Evolutionary conservation across 208 protist genomes (phyloP), one percentile per base, ranked within the genome.

Genomic region (Acanthamoeba lenticulata): DNA sequence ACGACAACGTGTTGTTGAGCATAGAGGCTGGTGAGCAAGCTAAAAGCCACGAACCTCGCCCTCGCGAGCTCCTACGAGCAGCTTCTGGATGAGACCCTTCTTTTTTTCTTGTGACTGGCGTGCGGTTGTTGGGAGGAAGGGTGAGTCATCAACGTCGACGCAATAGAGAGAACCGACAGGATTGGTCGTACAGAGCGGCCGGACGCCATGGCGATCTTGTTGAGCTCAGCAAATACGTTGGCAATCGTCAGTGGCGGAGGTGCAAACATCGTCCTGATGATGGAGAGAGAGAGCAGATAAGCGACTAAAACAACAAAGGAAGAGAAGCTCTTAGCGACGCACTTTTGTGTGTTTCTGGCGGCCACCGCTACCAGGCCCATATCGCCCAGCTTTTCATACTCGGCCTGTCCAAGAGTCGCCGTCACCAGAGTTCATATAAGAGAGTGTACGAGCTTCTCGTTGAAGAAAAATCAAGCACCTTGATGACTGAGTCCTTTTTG

Each of bases 321-420:
- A 90, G 27, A 77, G 13, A 77, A 19, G 13, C n/a, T 77, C 19
- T 15, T 29, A 0, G 6, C 17, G 52, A 6, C 17, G 13, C 34
- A 67, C 57, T 62, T 52, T 44, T 90, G 81, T 9, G 81, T 90
- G 32, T 62, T 90, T 34, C 81, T 36, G 49, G 45, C 49, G 62
- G 81, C 97, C 93, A 98, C 97, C 74, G 99, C 99, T 27, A 99
- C 97, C 67, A 98, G 97, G 6, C 99, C 99, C 17, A 99, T 95
- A 95, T 99, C 99, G 29, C 99, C 99, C 32, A 94, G 96, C 47
- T 98, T 95, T 60, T 97, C 96, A 83, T 98, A 98, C 72, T 97
- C 96, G 67, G 98, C 97, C 96, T 98, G 98, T 0, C 99, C 83
- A 2, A 95, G 55, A 15, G 55, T 62, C n/a, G n/a, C n/a, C n/a